Evolutionary conservation across 306 rosid species (phyloP).

Genomic region (Gleditsia sinensis): DNA sequence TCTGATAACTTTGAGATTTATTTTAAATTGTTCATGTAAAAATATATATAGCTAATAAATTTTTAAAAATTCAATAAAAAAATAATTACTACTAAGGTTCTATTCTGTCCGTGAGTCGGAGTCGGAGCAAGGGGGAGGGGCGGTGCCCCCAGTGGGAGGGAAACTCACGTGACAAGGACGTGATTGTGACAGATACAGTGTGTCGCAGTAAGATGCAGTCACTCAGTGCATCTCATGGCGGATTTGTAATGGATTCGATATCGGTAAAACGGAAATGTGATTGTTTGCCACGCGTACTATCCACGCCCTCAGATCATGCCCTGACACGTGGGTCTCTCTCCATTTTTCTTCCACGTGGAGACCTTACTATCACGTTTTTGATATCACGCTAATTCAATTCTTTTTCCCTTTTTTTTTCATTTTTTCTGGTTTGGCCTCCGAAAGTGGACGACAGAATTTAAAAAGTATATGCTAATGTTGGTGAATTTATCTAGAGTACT

Average conservation of each 20-base stretch:
- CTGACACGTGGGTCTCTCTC: conserved; percentile 29
- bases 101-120: too few species aligned
- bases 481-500: too few species aligned
- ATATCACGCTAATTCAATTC: background rate
- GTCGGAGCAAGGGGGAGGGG: conserved; percentile 28
- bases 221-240: background rate
- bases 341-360: background rate
- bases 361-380: background rate
- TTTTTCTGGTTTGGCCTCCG: background rate
- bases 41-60: too few species aligned
- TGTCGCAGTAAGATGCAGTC: background rate
- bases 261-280: too few species aligned
- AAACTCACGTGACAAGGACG: conserved; percentile 52
- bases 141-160: conserved; percentile 66
- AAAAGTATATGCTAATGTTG: background rate
- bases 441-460: background rate
- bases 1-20: too few species aligned
- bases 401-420: background rate
- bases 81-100: too few species aligned
- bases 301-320: background rate
- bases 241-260: too few species aligned
- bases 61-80: too few species aligned
- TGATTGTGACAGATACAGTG: conserved; percentile 34
- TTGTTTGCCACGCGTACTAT: conserved; percentile 29
- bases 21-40: too few species aligned